Evolutionary conservation across 371 early-diverging fungal species (phyloP), one percentile per base, ranked within the genome.

Genomic region (Mucor sp.): DNA sequence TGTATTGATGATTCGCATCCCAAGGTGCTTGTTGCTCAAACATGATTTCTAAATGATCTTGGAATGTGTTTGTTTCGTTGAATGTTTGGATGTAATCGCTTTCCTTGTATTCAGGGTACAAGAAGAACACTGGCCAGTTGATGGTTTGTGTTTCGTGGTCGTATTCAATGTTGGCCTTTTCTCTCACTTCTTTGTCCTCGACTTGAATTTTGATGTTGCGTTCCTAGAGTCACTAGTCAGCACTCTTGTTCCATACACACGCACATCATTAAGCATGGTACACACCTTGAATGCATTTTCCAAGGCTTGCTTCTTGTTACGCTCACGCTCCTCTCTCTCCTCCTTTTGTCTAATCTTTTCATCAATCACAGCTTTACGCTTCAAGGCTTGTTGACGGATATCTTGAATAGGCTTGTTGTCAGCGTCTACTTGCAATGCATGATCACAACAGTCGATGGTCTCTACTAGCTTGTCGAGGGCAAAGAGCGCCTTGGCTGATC

Each of bases 61-160:
- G 68, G 68, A 99, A 93, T 21, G 95, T 88, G 66, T 87, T 83
- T 15, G 84, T 78, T 76, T 98, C 98, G 75, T 94, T 84, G 70
- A 95, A 96, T 25, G 85, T 79, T 65, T 91, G 87, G 59, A 99
- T 93, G 66, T 94, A 89, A 74, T 99, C 99, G 5, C 93, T 92
- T 71, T 98, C 91, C 67, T 91, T 90, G 74, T 90, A 85, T 75
- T 98, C 97, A 4, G 99, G 99, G 77, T 99, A 99, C 76, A 97
- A 75, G 67, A 99, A 94, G 63, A 95, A 86, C 1, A 94, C 94
- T 0, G 99, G 98, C 86, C 93, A 91, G 14, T 88, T 81, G 32
- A 99, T 74, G 23, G 86, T 85, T 28, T 89, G 85, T 1, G 86
- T 77, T 28, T 81, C 83, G 11, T 78, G 69, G 67, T 95, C 93